Percentiles rank a stretch among this genome's conserved stretches.
Conservation (phyloP, 2,329 filamentous ascomycete genomes). For the Madurella fahalii region DNA sequence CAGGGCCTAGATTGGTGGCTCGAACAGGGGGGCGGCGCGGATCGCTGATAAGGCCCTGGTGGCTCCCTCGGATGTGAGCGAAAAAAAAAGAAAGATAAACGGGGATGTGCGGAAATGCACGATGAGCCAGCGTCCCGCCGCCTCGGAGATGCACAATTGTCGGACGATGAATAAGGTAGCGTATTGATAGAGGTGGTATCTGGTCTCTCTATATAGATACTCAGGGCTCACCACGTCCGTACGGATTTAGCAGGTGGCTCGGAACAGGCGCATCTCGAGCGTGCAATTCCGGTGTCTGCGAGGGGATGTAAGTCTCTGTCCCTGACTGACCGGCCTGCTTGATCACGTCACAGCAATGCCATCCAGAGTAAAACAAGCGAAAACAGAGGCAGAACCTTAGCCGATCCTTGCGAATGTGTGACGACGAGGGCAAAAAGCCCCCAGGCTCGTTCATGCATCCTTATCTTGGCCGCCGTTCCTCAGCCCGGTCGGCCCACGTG, state of each 20-base stretch:
- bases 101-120: slow-evolving; percentile 9
- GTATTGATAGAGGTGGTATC: not conserved
- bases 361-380: not conserved
- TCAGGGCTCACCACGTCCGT: too few species aligned
- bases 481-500: not conserved
- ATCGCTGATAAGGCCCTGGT: slow-evolving; percentile 9
- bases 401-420: not conserved
- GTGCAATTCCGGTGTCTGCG: not conserved
- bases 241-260: too few species aligned
- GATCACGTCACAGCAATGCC: not conserved
- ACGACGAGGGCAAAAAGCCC: too few species aligned
- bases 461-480: slow-evolving; percentile 1
- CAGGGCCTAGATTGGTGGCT: not conserved
- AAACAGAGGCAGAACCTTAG: not conserved
- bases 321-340: too few species aligned
- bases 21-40: not conserved
- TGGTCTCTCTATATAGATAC: not conserved
- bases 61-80: not conserved
- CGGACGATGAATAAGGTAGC: not conserved
- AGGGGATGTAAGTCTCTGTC: not conserved
- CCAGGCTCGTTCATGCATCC: not conserved
- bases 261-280: too few species aligned
- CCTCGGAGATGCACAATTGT: slow-evolving; percentile 15
- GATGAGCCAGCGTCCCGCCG: slow-evolving; percentile 1
- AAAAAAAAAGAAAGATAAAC: not conserved